Conservation (phyloP, 345 rosid genomes). For the Salix arbutifolia region DNA sequence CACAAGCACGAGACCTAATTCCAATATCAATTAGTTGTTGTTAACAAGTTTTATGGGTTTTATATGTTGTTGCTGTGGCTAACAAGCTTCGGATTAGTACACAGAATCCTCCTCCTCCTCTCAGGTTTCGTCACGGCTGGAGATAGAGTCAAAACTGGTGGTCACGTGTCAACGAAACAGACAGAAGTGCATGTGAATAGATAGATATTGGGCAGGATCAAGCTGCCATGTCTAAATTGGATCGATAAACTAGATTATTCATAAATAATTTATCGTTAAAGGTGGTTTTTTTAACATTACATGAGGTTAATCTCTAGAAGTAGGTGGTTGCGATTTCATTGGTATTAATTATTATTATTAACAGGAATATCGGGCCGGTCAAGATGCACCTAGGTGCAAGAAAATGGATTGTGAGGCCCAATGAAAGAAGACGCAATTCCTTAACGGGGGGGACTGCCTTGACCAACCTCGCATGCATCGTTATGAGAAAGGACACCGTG, state of each 20-base stretch:
- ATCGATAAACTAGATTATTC: not conserved
- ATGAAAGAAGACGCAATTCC: slow-evolving; percentile 13
- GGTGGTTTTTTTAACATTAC: not conserved
- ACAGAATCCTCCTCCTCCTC: not conserved
- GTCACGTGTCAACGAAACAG: slow-evolving; percentile 11
- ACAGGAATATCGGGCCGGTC: not conserved
- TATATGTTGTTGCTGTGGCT: not conserved
- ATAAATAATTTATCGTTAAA: not conserved
- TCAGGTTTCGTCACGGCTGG: not conserved
- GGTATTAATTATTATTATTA: not conserved
- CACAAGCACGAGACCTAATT: slow-evolving; percentile 20
- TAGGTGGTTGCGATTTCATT: not conserved
- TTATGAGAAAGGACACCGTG: not conserved
- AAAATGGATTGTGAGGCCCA: slow-evolving; percentile 9
- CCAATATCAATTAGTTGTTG: slow-evolving; percentile 3
- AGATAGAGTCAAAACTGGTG: not conserved
- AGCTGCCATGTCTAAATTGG: not conserved
- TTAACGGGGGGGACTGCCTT: slow-evolving; percentile 10
- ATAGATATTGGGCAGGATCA: slow-evolving; percentile 3
- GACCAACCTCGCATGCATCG: not conserved
- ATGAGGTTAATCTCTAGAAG: not conserved
- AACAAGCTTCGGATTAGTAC: not conserved
- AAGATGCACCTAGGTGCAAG: not conserved
- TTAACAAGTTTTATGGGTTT: not conserved
- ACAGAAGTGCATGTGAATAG: slow-evolving; percentile 28